Percentiles rank a stretch among this genome's conserved stretches.
Conservation (phyloP, 768 basidiomycete genomes). For the Lyophyllum semitale region DNA sequence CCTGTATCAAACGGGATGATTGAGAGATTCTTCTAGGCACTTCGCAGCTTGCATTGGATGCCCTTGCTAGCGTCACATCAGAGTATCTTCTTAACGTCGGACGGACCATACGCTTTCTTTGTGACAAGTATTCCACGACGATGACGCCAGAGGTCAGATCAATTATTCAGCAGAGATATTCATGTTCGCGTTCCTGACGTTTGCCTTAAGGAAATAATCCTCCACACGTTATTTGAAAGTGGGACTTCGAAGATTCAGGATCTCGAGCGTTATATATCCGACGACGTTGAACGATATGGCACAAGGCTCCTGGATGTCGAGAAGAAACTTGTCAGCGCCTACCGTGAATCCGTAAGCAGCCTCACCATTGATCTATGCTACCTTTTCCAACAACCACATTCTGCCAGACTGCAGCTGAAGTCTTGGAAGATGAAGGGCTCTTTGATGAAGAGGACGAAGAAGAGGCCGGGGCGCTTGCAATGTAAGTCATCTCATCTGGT, state of each 20-base stretch:
- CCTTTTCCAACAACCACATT: conserved; percentile 1
- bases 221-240: conserved; percentile 89
- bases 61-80: conserved; percentile 72
- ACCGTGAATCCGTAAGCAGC: conserved; percentile 74
- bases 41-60: conserved; percentile 75
- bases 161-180: neutral
- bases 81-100: conserved; percentile 89
- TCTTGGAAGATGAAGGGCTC: conserved; percentile 62
- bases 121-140: conserved; percentile 75
- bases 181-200: conserved; percentile 6
- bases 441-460: conserved; percentile 58
- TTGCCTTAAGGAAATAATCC: conserved; percentile 79
- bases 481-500: conserved; percentile 31
- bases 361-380: neutral
- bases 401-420: conserved; percentile 44
- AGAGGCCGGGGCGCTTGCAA: conserved; percentile 65
- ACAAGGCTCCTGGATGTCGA: conserved; percentile 75
- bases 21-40: conserved; percentile 48
- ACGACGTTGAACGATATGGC: conserved; percentile 86
- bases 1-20: neutral
- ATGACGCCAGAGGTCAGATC: conserved; percentile 83
- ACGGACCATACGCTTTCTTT: conserved; percentile 76
- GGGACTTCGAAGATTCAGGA: conserved; percentile 77
- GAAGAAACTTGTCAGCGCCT: conserved; percentile 83
- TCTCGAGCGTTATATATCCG: conserved; percentile 84